These are phyloP conservation scores for Suhomyces kunorum DNA, from an alignment of 1,139 yeast species.

Conservation along the genomic window DNA sequence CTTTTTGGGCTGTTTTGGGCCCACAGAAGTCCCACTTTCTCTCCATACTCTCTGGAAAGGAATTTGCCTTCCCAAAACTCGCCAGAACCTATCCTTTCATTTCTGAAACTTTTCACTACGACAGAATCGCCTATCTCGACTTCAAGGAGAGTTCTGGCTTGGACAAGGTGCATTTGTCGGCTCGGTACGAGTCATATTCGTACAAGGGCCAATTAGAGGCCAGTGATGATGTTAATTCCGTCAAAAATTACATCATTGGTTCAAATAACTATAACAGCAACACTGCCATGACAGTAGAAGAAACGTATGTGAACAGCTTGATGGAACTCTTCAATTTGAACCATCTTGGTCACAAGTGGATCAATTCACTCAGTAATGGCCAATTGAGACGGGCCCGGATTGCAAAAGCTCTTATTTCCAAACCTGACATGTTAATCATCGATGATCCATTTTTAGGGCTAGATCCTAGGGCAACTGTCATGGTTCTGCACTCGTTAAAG, in stretches of 20 bases:
- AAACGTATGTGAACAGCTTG: constrained; percentile 39
- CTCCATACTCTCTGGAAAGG: constrained; percentile 37
- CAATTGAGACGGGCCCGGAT: constrained; percentile 88
- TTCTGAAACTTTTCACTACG: constrained; percentile 30
- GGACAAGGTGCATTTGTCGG: constrained; percentile 78
- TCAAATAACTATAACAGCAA: constrained; percentile 49
- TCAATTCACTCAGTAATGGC: constrained; percentile 88
- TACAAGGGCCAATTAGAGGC: constrained; percentile 56
- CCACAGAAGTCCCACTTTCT: constrained; percentile 38
- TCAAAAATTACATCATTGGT: constrained; percentile 55
- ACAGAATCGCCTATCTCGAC: constrained; percentile 50
- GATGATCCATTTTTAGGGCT: constrained; percentile 94
- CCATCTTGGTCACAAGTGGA: constrained; percentile 68
- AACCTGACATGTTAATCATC: constrained; percentile 67
- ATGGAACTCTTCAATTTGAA: constrained; percentile 55
- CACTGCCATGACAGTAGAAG: constrained; percentile 17
- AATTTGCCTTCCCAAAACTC: constrained; percentile 53
- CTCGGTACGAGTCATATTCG: constrained; percentile 77
- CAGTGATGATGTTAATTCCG: constrained; percentile 76
- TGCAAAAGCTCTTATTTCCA: constrained; percentile 67
- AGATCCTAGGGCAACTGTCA: constrained; percentile 69
- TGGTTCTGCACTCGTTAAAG: constrained; percentile 52
- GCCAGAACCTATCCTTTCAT: constrained; percentile 58
- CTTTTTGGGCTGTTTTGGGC: constrained; percentile 41
- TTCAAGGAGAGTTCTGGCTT: constrained; percentile 59